phyloP scores from a whole-genome alignment of 768 basidiomycete genomes.

The Leccinum aurantiacum region DNA sequence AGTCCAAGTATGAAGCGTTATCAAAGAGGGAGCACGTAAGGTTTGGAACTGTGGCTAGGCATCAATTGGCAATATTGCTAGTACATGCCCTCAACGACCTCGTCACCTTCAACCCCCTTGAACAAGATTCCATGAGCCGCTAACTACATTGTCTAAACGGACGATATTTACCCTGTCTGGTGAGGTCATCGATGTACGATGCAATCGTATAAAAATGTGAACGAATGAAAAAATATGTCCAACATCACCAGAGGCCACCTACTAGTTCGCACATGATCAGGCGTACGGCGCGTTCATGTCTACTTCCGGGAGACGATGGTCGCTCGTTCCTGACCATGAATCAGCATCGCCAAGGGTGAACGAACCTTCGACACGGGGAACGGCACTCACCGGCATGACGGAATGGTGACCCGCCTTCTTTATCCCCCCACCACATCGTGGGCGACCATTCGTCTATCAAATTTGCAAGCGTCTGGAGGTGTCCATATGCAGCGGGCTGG shows the following conservation, averaged over 20 bases:
- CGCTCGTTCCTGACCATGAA: constrained; percentile 22
- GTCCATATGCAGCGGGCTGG: constrained; percentile 35
- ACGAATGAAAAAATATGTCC: not conserved
- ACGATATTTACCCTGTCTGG: too few species aligned
- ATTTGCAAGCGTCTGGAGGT: constrained; percentile 36
- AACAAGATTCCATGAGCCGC: not conserved
- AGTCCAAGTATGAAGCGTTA: too few species aligned
- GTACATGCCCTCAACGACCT: too few species aligned
- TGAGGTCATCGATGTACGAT: too few species aligned
- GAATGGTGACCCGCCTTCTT: constrained; percentile 1
- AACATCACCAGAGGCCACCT: not conserved
- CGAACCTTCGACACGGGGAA: not conserved
- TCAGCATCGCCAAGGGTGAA: not conserved
- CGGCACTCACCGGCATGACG: constrained; percentile 24
- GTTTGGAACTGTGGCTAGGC: too few species aligned
- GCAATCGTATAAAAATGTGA: too few species aligned
- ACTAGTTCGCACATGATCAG: not conserved
- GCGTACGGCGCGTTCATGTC: constrained; percentile 23
- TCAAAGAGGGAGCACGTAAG: too few species aligned
- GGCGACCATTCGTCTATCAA: constrained; percentile 36
- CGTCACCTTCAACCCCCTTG: too few species aligned
- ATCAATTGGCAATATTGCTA: too few species aligned
- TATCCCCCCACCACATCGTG: constrained; percentile 33
- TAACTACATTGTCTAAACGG: not conserved
- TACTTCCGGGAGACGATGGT: constrained; percentile 20